Evolutionary conservation across 2,329 filamentous ascomycete genomes (phyloP).

Genomic region (Ceratocystiopsis sp.): DNA sequence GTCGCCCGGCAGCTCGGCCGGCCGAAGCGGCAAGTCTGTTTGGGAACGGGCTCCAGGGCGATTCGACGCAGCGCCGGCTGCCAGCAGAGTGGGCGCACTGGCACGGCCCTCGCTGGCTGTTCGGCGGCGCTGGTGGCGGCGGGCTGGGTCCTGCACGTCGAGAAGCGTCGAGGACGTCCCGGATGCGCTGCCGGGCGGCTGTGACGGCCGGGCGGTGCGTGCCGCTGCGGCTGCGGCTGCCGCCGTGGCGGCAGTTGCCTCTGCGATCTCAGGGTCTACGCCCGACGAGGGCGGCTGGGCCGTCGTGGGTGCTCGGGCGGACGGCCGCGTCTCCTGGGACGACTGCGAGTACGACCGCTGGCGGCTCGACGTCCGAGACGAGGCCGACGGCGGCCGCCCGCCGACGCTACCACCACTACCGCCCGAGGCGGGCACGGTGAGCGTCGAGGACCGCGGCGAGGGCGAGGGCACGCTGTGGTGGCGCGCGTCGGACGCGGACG

Average conservation of each 20-base stretch:
- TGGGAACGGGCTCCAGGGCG: conserved; percentile 43
- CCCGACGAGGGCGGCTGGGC: no score
- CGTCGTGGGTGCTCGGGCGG: neutral
- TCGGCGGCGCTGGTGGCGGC: conserved; percentile 22
- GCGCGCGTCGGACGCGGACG: neutral
- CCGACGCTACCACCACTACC: neutral
- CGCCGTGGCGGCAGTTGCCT: conserved; percentile 6
- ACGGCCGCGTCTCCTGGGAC: conserved; percentile 13
- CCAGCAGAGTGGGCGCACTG: conserved; percentile 16
- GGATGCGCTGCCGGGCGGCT: no score
- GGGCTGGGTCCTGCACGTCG: neutral
- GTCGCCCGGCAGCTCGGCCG: conserved; percentile 8
- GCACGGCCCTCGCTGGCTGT: conserved; percentile 39
- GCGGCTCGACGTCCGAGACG: conserved; percentile 14
- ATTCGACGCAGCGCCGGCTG: conserved; percentile 7
- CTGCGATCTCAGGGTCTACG: no score
- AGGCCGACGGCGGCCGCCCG: conserved; percentile 9
- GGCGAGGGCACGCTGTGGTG: neutral
- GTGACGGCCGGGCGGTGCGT: no score
- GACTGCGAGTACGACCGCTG: conserved; percentile 20
- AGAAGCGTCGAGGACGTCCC: no score
- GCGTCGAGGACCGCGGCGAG: neutral
- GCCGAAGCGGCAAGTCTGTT: conserved; percentile 39
- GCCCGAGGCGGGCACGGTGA: conserved; percentile 2
- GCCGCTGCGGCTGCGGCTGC: conserved; percentile 7